A percentile compares a stretch with the other conserved stretches of the same genome.
Evolutionary conservation across 2,329 filamentous ascomycete species (phyloP).

Genomic region (Mycosphaerella arachidis): DNA sequence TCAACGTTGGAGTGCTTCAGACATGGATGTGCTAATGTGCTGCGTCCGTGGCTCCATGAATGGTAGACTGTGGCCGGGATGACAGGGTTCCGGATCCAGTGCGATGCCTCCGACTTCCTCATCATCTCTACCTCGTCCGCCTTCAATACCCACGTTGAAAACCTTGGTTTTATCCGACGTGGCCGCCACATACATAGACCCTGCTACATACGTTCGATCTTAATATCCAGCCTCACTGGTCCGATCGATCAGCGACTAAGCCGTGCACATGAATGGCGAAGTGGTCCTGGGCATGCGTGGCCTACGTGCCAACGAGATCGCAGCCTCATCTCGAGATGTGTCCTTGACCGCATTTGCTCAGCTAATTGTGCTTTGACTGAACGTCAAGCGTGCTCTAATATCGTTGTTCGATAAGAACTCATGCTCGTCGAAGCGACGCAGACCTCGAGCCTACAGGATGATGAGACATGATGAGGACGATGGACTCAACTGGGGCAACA

Average conservation of each 20-base stretch:
- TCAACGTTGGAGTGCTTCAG: no score
- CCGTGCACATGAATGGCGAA: conserved; percentile 10
- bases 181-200: no score
- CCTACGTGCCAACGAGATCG: neutral
- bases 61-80: no score
- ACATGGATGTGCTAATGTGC: no score
- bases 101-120: no score
- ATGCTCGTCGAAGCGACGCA: conserved; percentile 48
- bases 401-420: conserved; percentile 46
- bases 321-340: conserved; percentile 8
- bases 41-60: no score
- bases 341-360: conserved; percentile 44
- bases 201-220: no score
- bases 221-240: no score
- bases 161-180: no score
- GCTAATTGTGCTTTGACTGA: conserved; percentile 34
- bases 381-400: conserved; percentile 34
- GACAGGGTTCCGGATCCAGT: no score
- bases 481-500: conserved; percentile 30
- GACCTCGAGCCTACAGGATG: conserved; percentile 36
- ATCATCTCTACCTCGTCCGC: no score
- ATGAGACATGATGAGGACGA: conserved; percentile 32
- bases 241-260: neutral
- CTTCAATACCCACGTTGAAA: no score
- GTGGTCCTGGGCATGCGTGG: conserved; percentile 6